Evolutionary conservation across 164 flowering plant genomes (phyloP), one percentile per base, ranked within the genome.

Genomic region (Vitis labrusca): DNA sequence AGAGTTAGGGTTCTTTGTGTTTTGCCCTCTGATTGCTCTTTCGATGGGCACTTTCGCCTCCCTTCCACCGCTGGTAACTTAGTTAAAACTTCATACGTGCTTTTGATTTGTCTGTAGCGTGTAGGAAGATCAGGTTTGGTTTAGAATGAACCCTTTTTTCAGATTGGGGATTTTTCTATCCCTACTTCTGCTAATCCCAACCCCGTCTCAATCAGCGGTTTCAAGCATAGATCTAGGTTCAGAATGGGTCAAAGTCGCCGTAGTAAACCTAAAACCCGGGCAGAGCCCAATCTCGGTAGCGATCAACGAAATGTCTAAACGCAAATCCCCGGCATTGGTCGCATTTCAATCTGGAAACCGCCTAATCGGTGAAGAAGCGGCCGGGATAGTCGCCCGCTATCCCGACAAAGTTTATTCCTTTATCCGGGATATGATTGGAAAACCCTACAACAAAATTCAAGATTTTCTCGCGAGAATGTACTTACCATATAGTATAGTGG

Each of bases 221-320:
- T 79, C 83, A 9, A 93, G 98, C 79, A 69, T 95, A 81, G 99
- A 95, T 93, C 91, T 93, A 4, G 99, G 99, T 27, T 88, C 97
- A 2, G 99, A 91, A 81, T 93, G 87, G 92, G 68, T 93, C 66
- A 93, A 96, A 75, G 97, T 93, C 8, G 93, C 99, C 1, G 97
- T 96, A 5, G 99, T 96, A 51, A 93, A 93, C 77, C 85, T 92
- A 5, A 96, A 92, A 72, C 91, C 95, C 0, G 97, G 97, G 0
- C 98, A 92, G 71, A 67, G 79, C 13, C 99, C 99, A 30, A 96
- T 96, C 30, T 85, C 97, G 0, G 64, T 96, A 55, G 98, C 97
- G 13, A 93, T 93, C 47, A 96, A 93, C 73, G 98, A 96, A 79
- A 93, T 96, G 99, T 96, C 99, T 10, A 96, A 96, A 82, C 84